phyloP scores from a whole-genome alignment of 2,329 filamentous ascomycete genomes.

The Cladosporium sp. region DNA sequence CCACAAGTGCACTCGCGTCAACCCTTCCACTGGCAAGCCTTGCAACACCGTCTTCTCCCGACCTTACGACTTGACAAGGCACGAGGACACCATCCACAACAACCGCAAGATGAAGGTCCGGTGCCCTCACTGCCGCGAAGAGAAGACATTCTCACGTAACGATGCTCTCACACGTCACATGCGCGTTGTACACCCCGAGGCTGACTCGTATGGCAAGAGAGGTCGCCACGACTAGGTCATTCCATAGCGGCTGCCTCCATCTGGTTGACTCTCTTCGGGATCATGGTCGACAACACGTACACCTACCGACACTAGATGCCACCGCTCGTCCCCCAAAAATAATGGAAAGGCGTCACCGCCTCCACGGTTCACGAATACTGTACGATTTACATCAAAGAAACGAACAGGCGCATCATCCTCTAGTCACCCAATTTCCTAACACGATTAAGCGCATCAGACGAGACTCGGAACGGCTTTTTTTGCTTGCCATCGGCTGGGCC shows the following conservation, averaged over 20 bases:
- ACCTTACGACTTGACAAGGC: constrained; percentile 91
- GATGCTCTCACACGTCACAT: constrained; percentile 94
- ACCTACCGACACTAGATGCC: too few species aligned
- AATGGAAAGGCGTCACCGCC: neutral
- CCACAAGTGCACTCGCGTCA: constrained; percentile 87
- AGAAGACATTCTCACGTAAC: constrained; percentile 94
- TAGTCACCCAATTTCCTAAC: neutral
- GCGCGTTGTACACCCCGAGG: constrained; percentile 81
- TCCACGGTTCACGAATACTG: neutral
- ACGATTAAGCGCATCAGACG: neutral
- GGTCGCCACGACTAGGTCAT: constrained; percentile 25
- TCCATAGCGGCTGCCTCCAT: neutral
- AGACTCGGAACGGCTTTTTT: neutral
- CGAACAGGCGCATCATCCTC: neutral
- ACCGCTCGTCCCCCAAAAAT: neutral
- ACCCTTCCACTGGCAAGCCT: constrained; percentile 89
- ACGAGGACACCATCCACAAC: constrained; percentile 98
- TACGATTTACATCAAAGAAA: neutral
- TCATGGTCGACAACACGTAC: too few species aligned
- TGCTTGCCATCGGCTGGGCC: neutral
- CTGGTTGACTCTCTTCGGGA: neutral
- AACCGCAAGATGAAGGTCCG: constrained; percentile 89
- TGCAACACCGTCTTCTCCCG: constrained; percentile 93
- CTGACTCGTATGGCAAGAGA: constrained; percentile 71
- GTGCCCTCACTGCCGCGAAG: constrained; percentile 87